Percentiles rank a stretch among this genome's conserved stretches.
phyloP scores from a whole-genome alignment of 1,139 yeast genomes.

The Hyphopichia fennica region DNA sequence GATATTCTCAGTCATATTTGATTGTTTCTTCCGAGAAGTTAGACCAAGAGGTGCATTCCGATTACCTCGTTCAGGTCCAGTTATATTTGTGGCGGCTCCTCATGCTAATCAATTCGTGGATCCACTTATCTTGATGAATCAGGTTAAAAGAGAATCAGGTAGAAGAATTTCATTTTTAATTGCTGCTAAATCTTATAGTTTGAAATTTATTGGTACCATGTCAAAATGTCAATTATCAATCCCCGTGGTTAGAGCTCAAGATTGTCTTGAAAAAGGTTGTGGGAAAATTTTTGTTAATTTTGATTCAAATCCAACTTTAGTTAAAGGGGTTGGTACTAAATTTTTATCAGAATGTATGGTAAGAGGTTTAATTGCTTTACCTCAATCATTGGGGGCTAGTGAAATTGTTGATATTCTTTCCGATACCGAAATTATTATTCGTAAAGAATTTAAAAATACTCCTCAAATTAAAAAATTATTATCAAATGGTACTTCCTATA shows the following conservation, averaged over 20 bases:
- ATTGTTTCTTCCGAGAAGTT: conserved; percentile 81
- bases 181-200: conserved; percentile 77
- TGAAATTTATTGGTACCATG: conserved; percentile 69
- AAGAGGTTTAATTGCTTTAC: conserved; percentile 75
- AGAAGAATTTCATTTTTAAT: conserved; percentile 82
- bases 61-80: conserved; percentile 80
- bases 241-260: conserved; percentile 92
- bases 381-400: conserved; percentile 75
- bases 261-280: conserved; percentile 59
- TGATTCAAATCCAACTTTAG: conserved; percentile 42
- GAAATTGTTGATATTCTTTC: conserved; percentile 69
- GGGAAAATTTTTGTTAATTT: conserved; percentile 61
- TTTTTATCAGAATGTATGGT: conserved; percentile 66
- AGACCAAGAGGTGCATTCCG: conserved; percentile 89
- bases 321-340: conserved; percentile 66
- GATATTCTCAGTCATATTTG: conserved; percentile 45
- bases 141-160: conserved; percentile 68
- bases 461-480: conserved; percentile 43
- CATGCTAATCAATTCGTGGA: conserved; percentile 97
- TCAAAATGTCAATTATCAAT: conserved; percentile 78
- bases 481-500: conserved; percentile 58
- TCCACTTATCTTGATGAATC: conserved; percentile 81
- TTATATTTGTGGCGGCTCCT: conserved; percentile 95
- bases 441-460: conserved; percentile 68
- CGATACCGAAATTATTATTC: conserved; percentile 70